Evolutionary conservation across 305 asterid species (phyloP), one percentile per base, ranked within the genome.

Genomic region (Nicotiana rustica): DNA sequence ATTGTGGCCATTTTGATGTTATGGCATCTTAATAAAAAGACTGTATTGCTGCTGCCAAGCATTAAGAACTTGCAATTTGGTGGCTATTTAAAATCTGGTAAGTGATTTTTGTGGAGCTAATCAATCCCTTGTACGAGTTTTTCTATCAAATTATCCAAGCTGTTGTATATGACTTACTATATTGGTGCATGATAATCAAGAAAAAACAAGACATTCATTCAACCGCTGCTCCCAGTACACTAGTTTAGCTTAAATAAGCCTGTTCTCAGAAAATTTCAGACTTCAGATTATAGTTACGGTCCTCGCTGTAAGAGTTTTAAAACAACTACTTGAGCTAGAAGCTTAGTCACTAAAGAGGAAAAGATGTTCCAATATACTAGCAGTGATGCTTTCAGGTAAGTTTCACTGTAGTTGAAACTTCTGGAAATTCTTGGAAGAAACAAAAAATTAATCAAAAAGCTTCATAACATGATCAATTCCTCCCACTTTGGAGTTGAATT

Each of bases 61-160:
- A 81, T 87, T 82, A 69, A 59, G 61, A 33, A 61, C 69, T 77
- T 89, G 73, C 87, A 87, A 7, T 82, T 89, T 78, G 85, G 87
- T 31, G 87, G 82, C 80, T 89, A 89, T 78, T 29, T 89, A 57
- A 85, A 82, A 89, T 89, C 90, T 25, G 91, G 91, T 87, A 25
- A 64, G 88, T 84, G 52, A n/a, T 29, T 67, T 41, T 14, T 82
- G 49, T 66, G 15, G 31, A 8, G 65, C 47, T 55, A 52, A 75
- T 75, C 55, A 52, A 75, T 75, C 65, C 44, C 47, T 52, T 29
- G 47, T 38, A 75, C 17, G 55, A 52, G 17, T 14, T 75, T 52
- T 29, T 75, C 1, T 29, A 7, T 21, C n/a, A 75, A 52, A 52
- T 75, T 29, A 17, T 52, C 44, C 19, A 15, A 15, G 29, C 25